Evolutionary conservation across 2,329 filamentous ascomycete genomes (phyloP).

Genomic region (Neonectria hederae): DNA sequence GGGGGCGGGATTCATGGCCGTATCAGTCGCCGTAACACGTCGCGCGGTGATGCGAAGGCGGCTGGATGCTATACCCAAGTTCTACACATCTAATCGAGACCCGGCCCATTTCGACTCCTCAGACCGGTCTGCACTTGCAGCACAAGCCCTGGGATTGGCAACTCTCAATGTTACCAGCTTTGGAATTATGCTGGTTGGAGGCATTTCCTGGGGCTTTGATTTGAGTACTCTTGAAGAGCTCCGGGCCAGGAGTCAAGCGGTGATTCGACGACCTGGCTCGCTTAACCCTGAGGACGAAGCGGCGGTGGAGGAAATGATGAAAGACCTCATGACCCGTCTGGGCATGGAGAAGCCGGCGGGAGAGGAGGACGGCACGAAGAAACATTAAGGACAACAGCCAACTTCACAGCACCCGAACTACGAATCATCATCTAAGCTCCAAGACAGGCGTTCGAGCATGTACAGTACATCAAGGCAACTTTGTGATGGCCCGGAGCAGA

Average conservation of each 20-base stretch:
- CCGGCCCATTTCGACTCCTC: slow-evolving; percentile 39
- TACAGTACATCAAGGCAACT: slow-evolving; percentile 28
- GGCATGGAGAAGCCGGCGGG: slow-evolving; percentile 47
- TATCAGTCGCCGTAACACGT: slow-evolving; percentile 76
- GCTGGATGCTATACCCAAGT: slow-evolving; percentile 70
- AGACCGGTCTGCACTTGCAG: slow-evolving; percentile 69
- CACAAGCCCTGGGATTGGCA: slow-evolving; percentile 85
- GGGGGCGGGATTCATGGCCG: slow-evolving; percentile 78
- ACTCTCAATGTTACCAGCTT: slow-evolving; percentile 86
- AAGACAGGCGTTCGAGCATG: slow-evolving; percentile 19
- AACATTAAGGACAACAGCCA: slow-evolving; percentile 18
- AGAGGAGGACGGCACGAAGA: slow-evolving; percentile 23
- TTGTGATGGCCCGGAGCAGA: background rate
- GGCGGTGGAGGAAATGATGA: slow-evolving; percentile 70
- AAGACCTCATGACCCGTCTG: slow-evolving; percentile 64
- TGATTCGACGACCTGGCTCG: slow-evolving; percentile 48
- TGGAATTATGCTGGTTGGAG: slow-evolving; percentile 78
- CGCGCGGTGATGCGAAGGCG: slow-evolving; percentile 74
- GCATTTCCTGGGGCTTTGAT: slow-evolving; percentile 79
- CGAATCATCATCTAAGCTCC: slow-evolving; percentile 2
- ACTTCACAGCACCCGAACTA: background rate
- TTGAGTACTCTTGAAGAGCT: slow-evolving; percentile 76
- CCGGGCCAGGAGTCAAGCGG: slow-evolving; percentile 58
- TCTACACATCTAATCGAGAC: slow-evolving; percentile 70
- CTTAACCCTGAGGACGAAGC: slow-evolving; percentile 61